A percentile compares a stretch with the other conserved stretches of the same genome.
Conservation (phyloP, 257 asterid genomes). For the Buddleja alternifolia region DNA sequence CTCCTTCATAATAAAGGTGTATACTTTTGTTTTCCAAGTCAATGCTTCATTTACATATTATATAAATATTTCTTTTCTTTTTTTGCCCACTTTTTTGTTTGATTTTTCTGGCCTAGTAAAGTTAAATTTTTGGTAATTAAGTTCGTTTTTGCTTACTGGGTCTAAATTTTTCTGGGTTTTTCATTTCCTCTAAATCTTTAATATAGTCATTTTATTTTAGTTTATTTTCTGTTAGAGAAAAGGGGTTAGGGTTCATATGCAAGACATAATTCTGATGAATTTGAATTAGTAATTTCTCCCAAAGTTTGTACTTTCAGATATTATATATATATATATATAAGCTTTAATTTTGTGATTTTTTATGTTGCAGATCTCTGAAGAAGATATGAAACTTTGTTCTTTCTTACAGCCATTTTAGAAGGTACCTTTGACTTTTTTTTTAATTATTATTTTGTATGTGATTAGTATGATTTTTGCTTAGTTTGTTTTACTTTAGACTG, state of each 20-base stretch:
- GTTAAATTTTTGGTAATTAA: conserved; percentile 16
- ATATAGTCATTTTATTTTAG: neutral
- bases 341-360: neutral
- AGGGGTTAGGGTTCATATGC: conserved; percentile 17
- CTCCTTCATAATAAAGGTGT: conserved; percentile 24
- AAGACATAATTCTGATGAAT: conserved; percentile 11
- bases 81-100: neutral
- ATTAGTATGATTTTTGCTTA: conserved; percentile 20
- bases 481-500: conserved; percentile 8
- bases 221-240: conserved; percentile 6
- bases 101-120: neutral
- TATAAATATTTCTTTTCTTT: conserved; percentile 8
- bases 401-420: conserved; percentile 26
- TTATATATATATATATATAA: no score
- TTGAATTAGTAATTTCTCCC: neutral
- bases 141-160: conserved; percentile 30
- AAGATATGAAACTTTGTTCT: conserved; percentile 14
- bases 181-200: conserved; percentile 8
- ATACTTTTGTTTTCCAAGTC: conserved; percentile 28
- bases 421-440: conserved; percentile 23
- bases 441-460: conserved; percentile 27
- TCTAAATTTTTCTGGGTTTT: conserved; percentile 18
- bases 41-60: conserved; percentile 30
- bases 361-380: conserved; percentile 41
- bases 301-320: conserved; percentile 9